Evolutionary conservation across 164 flowering plant species (phyloP).

Genomic region (Macadamia tetraphylla): DNA sequence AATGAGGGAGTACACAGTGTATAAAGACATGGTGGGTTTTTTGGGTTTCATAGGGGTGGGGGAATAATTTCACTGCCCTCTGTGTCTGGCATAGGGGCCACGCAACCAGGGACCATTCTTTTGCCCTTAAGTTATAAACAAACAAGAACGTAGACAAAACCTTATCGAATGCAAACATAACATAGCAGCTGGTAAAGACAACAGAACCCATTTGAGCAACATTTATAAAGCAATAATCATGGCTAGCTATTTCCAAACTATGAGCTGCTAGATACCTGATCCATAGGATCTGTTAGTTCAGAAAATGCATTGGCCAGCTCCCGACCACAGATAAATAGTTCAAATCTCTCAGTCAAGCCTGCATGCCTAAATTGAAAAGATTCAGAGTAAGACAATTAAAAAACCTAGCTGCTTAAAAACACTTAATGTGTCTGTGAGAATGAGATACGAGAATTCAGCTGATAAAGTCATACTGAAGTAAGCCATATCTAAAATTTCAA

Average conservation of each 20-base stretch:
- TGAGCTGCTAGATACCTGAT: constrained; percentile 52
- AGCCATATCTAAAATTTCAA: neutral
- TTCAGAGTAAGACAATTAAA: neutral
- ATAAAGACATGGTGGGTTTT: too few relatives aligned
- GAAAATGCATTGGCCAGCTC: constrained; percentile 97
- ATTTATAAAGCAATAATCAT: too few relatives aligned
- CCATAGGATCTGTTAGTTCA: constrained; percentile 95
- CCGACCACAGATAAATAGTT: constrained; percentile 92
- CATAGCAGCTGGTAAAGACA: too few relatives aligned
- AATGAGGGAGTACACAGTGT: too few relatives aligned
- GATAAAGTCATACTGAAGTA: neutral
- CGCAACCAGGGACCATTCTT: too few relatives aligned
- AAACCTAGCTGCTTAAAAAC: neutral
- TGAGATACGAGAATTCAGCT: neutral
- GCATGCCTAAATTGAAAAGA: constrained; percentile 38
- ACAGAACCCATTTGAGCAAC: too few relatives aligned
- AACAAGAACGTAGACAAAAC: too few relatives aligned
- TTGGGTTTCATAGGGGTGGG: too few relatives aligned
- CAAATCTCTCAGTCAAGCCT: constrained; percentile 96
- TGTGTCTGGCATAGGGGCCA: too few relatives aligned
- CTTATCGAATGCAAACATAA: too few relatives aligned
- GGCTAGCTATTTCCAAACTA: neutral
- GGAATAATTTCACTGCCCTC: too few relatives aligned
- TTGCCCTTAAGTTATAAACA: too few relatives aligned
- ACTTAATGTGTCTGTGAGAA: neutral